Conservation (phyloP, 306 rosid genomes). For the Trifolium repens region DNA sequence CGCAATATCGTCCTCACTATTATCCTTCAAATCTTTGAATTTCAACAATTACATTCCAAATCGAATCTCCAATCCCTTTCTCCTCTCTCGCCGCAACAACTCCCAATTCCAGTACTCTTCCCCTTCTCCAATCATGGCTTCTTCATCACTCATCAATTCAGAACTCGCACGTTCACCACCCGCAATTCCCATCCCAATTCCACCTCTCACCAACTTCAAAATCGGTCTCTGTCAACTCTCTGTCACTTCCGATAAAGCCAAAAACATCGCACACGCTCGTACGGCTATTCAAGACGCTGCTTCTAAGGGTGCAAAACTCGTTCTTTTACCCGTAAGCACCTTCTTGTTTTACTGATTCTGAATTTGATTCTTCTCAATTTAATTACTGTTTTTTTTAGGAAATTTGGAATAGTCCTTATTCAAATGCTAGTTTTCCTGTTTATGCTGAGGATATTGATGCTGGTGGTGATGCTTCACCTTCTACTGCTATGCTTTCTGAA, state of each 20-base stretch:
- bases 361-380: background rate
- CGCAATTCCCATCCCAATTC: slow-evolving; percentile 67
- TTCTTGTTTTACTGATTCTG: background rate
- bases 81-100: background rate
- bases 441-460: slow-evolving; percentile 93
- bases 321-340: slow-evolving; percentile 75
- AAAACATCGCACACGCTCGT: slow-evolving; percentile 82
- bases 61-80: background rate
- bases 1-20: slow-evolving; percentile 50
- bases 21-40: slow-evolving; percentile 47
- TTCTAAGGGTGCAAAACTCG: slow-evolving; percentile 75
- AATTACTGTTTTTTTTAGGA: slow-evolving; percentile 54
- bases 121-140: slow-evolving; percentile 52
- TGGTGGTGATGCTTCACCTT: slow-evolving; percentile 84
- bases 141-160: slow-evolving; percentile 52
- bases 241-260: slow-evolving; percentile 76
- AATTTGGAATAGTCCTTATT: slow-evolving; percentile 95
- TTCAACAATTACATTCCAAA: slow-evolving; percentile 32
- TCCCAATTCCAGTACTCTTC: background rate
- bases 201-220: slow-evolving; percentile 78
- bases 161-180: slow-evolving; percentile 80
- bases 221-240: slow-evolving; percentile 87
- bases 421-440: slow-evolving; percentile 79
- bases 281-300: slow-evolving; percentile 85
- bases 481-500: slow-evolving; percentile 92